Evolutionary conservation across 768 basidiomycete species (phyloP).

Genomic region (Leccinum truebloodii): DNA sequence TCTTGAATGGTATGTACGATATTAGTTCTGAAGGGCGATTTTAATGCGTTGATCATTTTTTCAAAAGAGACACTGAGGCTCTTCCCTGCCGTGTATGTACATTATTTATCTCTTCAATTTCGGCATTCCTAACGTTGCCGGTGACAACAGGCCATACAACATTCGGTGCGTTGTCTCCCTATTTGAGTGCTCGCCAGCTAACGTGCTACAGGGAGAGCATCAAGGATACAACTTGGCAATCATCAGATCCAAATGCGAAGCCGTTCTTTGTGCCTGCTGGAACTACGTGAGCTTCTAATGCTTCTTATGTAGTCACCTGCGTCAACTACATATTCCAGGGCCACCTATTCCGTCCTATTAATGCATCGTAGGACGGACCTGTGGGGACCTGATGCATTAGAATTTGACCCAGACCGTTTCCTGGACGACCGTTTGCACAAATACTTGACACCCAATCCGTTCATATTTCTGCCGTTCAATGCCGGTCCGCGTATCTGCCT

Average conservation of each 20-base stretch:
- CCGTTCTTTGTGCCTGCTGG: constrained; percentile 33
- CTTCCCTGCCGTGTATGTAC: constrained; percentile 33
- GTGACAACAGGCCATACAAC: constrained; percentile 34
- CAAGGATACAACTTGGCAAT: constrained; percentile 26
- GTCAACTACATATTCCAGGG: constrained; percentile 13
- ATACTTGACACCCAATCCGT: constrained; percentile 41
- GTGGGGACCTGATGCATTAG: constrained; percentile 39
- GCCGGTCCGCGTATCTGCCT: constrained; percentile 42
- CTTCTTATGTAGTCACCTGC: background rate
- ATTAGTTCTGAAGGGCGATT: too few species aligned
- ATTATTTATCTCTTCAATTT: background rate
- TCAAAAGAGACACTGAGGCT: constrained; percentile 35
- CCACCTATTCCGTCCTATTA: constrained; percentile 29
- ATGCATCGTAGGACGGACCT: constrained; percentile 40
- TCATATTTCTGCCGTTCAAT: constrained; percentile 45
- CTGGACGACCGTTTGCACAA: constrained; percentile 37
- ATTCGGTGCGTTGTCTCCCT: constrained; percentile 21
- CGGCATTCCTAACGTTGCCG: background rate
- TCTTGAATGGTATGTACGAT: constrained; percentile 41
- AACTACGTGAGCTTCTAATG: constrained; percentile 17
- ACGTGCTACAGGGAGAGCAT: constrained; percentile 19
- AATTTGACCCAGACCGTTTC: constrained; percentile 44
- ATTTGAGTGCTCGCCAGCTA: background rate
- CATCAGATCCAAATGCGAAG: constrained; percentile 22
- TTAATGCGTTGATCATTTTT: background rate